Conservation (phyloP, 306 rosid genomes). For the Cyclanthera cordifolia region DNA sequence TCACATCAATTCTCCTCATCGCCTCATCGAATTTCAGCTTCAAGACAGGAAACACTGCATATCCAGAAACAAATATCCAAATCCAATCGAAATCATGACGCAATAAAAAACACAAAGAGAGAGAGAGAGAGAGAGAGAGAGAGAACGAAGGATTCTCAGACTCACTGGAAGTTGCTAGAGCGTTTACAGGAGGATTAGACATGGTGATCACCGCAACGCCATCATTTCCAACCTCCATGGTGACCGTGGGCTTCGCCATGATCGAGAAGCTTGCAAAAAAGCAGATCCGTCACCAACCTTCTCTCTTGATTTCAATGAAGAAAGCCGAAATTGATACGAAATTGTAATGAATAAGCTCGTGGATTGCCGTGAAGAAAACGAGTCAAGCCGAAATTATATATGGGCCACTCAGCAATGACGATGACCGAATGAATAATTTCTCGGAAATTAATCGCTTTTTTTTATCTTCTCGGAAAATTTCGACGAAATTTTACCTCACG, state of each 20-base stretch:
- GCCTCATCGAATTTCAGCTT: constrained; percentile 69
- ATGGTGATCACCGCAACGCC: constrained; percentile 85
- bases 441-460: not conserved
- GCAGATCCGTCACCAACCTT: not conserved
- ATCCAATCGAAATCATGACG: not conserved
- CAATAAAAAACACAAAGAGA: not conserved
- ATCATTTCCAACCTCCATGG: constrained; percentile 72
- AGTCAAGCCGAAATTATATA: not conserved
- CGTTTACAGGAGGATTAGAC: constrained; percentile 86
- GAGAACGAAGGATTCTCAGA: not conserved
- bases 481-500: not conserved
- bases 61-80: constrained; percentile 8
- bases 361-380: not conserved
- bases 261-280: not conserved
- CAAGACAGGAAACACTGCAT: constrained; percentile 49
- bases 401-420: not conserved
- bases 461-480: not conserved
- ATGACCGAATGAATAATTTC: too few species aligned
- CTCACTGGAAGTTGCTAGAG: constrained; percentile 62
- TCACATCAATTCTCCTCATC: constrained; percentile 63
- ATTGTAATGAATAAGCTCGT: not conserved
- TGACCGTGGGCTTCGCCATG: constrained; percentile 57
- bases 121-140: not conserved
- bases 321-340: not conserved
- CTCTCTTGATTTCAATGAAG: not conserved